Conservation (phyloP, 306 rosid genomes). For the peach (Prunus persica) region Prunus_persica_NCBIv2 NC_034011.1:3627001-3627500, state of each 20-base stretch:
- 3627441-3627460: neutral
- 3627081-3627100: neutral
- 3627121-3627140: too few species aligned
- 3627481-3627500: neutral
- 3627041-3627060: neutral
- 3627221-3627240: slow-evolving; percentile 8
- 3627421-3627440: slow-evolving; percentile 1
- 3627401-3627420: neutral
- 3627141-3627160: neutral
- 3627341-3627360: slow-evolving; percentile 14
- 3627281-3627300: slow-evolving; percentile 4
- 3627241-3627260: neutral
- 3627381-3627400: slow-evolving; percentile 1
- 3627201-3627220: slow-evolving; percentile 1
- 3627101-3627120: neutral
- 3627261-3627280: neutral
- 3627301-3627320: slow-evolving; percentile 4
- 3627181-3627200: slow-evolving; percentile 26
- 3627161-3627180: neutral
- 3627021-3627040: too few species aligned
- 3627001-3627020: neutral
- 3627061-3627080: neutral
- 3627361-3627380: slow-evolving; percentile 15
- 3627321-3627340: neutral
- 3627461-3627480: neutral